These are phyloP conservation scores for Morella rubra DNA, from an alignment of 306 rosid genomes.

Conservation along the genomic window DNA sequence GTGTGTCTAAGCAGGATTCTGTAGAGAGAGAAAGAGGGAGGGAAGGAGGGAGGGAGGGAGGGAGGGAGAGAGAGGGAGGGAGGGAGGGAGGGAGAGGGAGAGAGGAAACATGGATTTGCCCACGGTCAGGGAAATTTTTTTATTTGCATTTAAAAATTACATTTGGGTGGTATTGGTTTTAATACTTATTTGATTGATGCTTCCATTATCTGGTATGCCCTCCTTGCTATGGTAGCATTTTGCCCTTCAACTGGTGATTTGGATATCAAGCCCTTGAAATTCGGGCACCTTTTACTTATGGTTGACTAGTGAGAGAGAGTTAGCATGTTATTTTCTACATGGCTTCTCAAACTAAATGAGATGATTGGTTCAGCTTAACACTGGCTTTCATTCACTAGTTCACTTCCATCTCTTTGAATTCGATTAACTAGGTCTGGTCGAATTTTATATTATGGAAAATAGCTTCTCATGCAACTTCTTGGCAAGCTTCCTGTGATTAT, in stretches of 20 bases:
- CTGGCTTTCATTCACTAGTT: slow-evolving; percentile 7
- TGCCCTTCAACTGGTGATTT: background rate
- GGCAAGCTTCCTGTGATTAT: slow-evolving; percentile 17
- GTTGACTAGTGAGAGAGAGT: background rate
- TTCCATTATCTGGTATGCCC: background rate
- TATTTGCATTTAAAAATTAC: no score
- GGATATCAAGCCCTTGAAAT: background rate
- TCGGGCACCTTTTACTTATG: background rate
- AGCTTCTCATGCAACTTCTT: background rate
- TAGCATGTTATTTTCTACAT: background rate
- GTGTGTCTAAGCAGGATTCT: no score
- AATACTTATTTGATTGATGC: no score
- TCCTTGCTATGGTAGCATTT: background rate
- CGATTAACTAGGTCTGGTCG: slow-evolving; percentile 15
- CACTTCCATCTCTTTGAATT: slow-evolving; percentile 26
- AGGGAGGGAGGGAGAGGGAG: no score
- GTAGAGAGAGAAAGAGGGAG: no score
- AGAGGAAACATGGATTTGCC: no score
- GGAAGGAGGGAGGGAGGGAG: no score
- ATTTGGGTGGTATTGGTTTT: no score
- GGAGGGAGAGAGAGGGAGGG: no score
- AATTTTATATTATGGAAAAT: background rate
- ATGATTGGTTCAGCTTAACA: slow-evolving; percentile 5
- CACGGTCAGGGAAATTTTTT: no score
- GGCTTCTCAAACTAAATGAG: background rate